Conservation (phyloP, 306 rosid genomes). For the Medicago ruthenica region DNA sequence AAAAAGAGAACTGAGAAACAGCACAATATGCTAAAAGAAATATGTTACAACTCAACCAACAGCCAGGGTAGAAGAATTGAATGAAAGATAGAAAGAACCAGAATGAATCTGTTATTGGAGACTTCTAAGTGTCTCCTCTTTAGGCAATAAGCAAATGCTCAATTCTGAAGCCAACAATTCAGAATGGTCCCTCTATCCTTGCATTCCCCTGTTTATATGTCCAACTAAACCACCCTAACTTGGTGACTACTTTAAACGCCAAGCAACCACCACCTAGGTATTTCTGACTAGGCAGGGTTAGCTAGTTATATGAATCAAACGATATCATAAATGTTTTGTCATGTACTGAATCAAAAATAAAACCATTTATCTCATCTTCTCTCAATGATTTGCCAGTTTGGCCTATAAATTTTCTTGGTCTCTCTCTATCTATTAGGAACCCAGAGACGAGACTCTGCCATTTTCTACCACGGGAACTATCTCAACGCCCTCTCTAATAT, state of each 20-base stretch:
- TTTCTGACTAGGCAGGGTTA: neutral
- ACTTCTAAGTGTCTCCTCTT: conserved; percentile 10
- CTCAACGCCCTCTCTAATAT: neutral
- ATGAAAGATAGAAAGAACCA: conserved; percentile 15
- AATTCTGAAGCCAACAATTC: neutral
- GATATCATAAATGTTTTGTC: neutral
- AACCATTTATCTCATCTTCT: neutral
- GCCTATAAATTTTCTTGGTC: neutral
- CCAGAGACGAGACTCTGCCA: neutral
- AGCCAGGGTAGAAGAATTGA: conserved; percentile 7
- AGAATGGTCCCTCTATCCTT: neutral
- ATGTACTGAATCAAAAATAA: neutral
- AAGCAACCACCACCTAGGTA: neutral
- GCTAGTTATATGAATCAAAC: neutral
- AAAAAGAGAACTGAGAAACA: conserved; percentile 32
- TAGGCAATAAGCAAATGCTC: conserved; percentile 1
- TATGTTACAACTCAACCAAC: neutral
- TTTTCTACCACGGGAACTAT: neutral
- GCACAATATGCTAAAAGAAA: neutral
- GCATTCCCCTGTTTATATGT: neutral
- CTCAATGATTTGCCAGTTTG: conserved; percentile 4
- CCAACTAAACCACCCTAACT: neutral
- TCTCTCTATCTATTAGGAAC: neutral
- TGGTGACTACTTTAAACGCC: neutral
- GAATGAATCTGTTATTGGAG: conserved; percentile 6